Evolutionary conservation across 768 basidiomycete species (phyloP).

Genomic region (Lactarius hatsudake): DNA sequence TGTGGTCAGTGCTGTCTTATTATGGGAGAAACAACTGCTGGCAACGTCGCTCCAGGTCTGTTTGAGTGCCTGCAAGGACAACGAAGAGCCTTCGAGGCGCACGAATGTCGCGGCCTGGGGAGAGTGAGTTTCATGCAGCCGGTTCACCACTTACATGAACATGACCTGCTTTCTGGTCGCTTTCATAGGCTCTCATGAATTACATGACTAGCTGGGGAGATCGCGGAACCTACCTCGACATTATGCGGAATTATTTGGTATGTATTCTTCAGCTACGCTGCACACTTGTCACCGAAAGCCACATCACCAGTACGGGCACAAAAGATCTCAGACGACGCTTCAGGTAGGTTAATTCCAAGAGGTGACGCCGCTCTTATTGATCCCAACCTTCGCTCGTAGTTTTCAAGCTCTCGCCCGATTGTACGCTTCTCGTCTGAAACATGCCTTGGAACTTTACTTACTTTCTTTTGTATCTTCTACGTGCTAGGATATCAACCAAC

Average conservation of each 20-base stretch:
- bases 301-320: background rate
- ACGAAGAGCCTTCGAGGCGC: background rate
- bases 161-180: background rate
- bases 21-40: background rate
- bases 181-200: conserved; percentile 8
- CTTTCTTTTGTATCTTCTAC: background rate
- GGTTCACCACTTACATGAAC: no score
- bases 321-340: background rate
- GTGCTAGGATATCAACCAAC: background rate
- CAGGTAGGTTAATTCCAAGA: background rate
- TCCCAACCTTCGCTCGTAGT: background rate
- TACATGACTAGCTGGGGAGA: background rate
- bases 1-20: background rate
- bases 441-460: background rate
- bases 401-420: conserved; percentile 3
- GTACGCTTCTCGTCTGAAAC: background rate
- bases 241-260: background rate
- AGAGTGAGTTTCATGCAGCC: background rate
- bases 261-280: background rate
- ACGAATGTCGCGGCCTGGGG: background rate
- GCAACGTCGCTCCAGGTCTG: background rate
- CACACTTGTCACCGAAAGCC: background rate
- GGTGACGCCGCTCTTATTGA: background rate
- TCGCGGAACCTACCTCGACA: background rate
- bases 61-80: conserved; percentile 1